A percentile compares a stretch with the other conserved stretches of the same genome.
Conservation (phyloP, 345 rosid genomes). For the Reutealis trisperma region DNA sequence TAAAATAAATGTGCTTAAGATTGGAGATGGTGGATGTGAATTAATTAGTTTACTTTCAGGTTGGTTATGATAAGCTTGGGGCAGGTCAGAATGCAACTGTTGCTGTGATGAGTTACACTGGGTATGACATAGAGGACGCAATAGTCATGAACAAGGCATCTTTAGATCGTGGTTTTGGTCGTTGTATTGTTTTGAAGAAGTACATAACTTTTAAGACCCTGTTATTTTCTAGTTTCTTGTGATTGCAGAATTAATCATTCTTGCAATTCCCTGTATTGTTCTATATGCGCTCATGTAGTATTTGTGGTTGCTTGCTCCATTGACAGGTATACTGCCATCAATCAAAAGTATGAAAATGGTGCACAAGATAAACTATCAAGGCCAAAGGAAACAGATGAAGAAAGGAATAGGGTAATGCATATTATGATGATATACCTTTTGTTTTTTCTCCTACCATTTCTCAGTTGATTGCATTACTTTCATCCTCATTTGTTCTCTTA, state of each 20-base stretch:
- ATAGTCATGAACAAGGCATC: slow-evolving; percentile 97
- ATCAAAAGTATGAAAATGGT: slow-evolving; percentile 49
- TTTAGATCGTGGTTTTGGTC: slow-evolving; percentile 97
- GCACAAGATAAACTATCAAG: slow-evolving; percentile 62
- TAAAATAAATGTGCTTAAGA: background rate
- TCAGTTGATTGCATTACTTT: background rate
- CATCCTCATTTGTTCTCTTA: background rate
- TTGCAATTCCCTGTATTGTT: slow-evolving; percentile 1
- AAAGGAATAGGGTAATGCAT: slow-evolving; percentile 69
- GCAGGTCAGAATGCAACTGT: slow-evolving; percentile 99
- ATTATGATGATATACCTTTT: background rate
- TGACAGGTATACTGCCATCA: slow-evolving; percentile 51
- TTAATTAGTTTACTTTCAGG: slow-evolving; percentile 51
- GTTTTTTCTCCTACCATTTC: background rate
- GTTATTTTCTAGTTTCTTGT: background rate
- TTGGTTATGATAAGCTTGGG: slow-evolving; percentile 95
- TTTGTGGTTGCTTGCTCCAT: slow-evolving; percentile 13
- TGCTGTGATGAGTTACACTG: slow-evolving; percentile 94
- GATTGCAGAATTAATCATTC: background rate
- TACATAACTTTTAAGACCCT: slow-evolving; percentile 24
- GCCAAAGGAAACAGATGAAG: slow-evolving; percentile 62
- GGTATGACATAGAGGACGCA: slow-evolving; percentile 98
- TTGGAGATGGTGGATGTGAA: slow-evolving; percentile 11
- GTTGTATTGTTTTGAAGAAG: slow-evolving; percentile 95
- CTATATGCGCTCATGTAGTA: background rate